Evolutionary conservation across 768 basidiomycete genomes (phyloP).

Genomic region (Neoboletus magnificus): DNA sequence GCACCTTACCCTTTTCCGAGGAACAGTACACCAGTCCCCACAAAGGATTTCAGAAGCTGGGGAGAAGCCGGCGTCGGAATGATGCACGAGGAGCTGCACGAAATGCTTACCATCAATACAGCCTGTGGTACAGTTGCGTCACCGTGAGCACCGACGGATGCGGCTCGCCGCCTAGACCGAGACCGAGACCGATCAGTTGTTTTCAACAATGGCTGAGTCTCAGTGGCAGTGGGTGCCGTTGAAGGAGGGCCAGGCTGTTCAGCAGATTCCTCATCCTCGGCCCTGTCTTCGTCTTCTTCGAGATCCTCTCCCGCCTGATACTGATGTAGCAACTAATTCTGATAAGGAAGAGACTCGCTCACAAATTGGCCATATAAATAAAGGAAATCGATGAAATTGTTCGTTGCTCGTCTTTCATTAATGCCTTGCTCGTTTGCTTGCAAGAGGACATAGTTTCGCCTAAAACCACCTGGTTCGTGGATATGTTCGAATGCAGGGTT

Average conservation of each 20-base stretch:
- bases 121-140: conserved; percentile 91
- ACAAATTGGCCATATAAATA: conserved; percentile 96
- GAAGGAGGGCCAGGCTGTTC: conserved; percentile 23
- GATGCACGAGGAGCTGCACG: not conserved
- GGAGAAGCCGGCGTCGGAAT: not conserved
- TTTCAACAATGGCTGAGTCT: conserved; percentile 58
- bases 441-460: conserved; percentile 80
- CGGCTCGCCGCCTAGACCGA: conserved; percentile 50
- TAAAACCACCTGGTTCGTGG: conserved; percentile 92
- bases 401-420: conserved; percentile 60
- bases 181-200: conserved; percentile 41
- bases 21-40: conserved; percentile 95
- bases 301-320: conserved; percentile 85
- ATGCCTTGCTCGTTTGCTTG: conserved; percentile 65
- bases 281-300: conserved; percentile 77
- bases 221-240: conserved; percentile 26
- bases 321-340: conserved; percentile 1
- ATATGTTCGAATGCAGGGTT: conserved; percentile 90
- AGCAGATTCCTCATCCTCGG: conserved; percentile 52
- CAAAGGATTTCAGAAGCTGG: conserved; percentile 87
- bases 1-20: conserved; percentile 79
- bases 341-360: conserved; percentile 32
- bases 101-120: conserved; percentile 74
- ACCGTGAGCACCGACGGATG: conserved; percentile 63
- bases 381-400: conserved; percentile 93